Conservation (phyloP, 2,329 filamentous ascomycete species). For the Monilinia fructigena region DNA sequence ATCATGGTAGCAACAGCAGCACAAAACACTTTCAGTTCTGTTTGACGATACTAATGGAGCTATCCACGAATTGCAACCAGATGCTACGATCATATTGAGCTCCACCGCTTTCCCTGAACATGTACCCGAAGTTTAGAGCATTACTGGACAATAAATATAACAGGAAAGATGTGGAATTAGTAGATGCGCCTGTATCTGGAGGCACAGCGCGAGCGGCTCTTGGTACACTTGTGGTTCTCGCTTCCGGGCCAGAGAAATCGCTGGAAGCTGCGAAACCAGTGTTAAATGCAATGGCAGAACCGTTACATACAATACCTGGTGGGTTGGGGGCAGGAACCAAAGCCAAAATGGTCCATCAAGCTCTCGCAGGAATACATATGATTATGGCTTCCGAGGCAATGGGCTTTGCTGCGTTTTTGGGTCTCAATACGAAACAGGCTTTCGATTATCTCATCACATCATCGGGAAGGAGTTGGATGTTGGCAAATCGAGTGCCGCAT, state of each 20-base stretch:
- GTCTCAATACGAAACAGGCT: conserved; percentile 47
- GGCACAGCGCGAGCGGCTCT: conserved; percentile 66
- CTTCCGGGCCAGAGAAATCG: conserved; percentile 52
- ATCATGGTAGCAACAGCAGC: conserved; percentile 75
- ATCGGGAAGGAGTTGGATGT: conserved; percentile 50
- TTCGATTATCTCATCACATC: conserved; percentile 42
- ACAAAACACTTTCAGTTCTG: conserved; percentile 64
- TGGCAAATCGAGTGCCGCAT: conserved; percentile 54
- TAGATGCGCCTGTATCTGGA: conserved; percentile 73
- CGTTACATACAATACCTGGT: conserved; percentile 59
- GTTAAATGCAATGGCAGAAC: conserved; percentile 47
- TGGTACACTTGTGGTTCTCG: conserved; percentile 75
- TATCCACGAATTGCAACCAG: conserved; percentile 49
- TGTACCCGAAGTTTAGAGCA: conserved; percentile 59
- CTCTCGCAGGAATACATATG: conserved; percentile 60
- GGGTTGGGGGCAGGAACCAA: conserved; percentile 60
- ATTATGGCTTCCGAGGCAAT: conserved; percentile 59
- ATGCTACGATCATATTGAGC: conserved; percentile 62
- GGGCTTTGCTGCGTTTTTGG: conserved; percentile 57
- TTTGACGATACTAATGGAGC: conserved; percentile 58
- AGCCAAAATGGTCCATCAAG: conserved; percentile 52
- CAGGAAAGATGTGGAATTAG: conserved; percentile 62
- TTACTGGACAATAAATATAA: conserved; percentile 54
- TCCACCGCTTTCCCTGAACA: conserved; percentile 70
- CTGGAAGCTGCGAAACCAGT: conserved; percentile 29